Base-by-base conservation (phyloP, 768 basidiomycete species). In the Royoungia palumana region DNA sequence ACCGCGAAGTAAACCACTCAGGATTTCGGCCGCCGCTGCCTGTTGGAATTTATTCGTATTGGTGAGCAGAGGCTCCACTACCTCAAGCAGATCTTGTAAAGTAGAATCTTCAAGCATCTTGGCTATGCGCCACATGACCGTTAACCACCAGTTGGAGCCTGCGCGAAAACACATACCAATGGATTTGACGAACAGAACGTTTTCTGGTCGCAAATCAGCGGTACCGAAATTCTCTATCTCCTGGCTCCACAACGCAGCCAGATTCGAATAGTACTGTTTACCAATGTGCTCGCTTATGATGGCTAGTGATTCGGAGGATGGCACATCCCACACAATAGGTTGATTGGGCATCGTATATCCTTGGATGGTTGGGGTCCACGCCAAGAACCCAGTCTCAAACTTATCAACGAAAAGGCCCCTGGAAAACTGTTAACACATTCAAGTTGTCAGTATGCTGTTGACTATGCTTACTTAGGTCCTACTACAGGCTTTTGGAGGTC, bases 1-100 rank as follows among this genome's bases (percentile, higher is more conserved):
- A 85, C 87, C 92, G 53, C 92, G 79, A 47, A 89, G 68, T 41
- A 92, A 59, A 19, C 92, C 93, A 30, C 79, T 74, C 22, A 94
- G 63, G 27, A 93, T 67, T 67, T 86, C 86, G 44, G 82, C 83
- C 21, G 84, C 83, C 24, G 89, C 89, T 21, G 91, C 79, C 62
- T 92, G 92, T 68, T 91, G 90, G 72, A 85, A 92, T 51, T 89
- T 87, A 59, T 92, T 87, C 16, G 75, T 47, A 41, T 86, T 87
- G 28, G 67, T 70, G 35, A 89, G 69, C 24, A 89, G 60, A 12
- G 79, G 71, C 35, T 93, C 88, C 30, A 86, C 72, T 16, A 73
- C 70, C 13, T 68, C 62, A 27, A 88, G 69, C 19, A 85, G 67
- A 21, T 68, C 69, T 34, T 83, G 77, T 27, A 92, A 58, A 12